A percentile compares a stretch with the other conserved stretches of the same genome.
These are phyloP conservation scores for Periconia digitata DNA, from an alignment of 2,329 filamentous ascomycete genomes.

Conservation along the genomic window DNA sequence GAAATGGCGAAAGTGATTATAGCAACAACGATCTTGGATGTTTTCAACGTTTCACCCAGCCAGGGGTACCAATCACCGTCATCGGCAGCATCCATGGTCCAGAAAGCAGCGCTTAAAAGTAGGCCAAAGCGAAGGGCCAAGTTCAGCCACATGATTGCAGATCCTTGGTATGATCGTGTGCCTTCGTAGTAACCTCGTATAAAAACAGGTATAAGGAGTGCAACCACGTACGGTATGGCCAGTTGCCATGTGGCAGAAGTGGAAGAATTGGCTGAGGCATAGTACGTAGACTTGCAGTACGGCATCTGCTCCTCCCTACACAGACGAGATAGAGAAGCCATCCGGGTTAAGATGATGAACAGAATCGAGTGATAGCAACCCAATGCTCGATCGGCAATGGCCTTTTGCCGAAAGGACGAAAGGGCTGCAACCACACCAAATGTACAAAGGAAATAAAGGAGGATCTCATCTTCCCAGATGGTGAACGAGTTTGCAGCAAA, in stretches of 20 bases:
- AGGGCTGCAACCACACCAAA: constrained; percentile 78
- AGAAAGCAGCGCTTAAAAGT: constrained; percentile 76
- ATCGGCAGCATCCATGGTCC: constrained; percentile 86
- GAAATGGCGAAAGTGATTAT: constrained; percentile 79
- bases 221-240: constrained; percentile 73
- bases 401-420: constrained; percentile 72
- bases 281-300: constrained; percentile 92
- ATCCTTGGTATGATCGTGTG: constrained; percentile 85
- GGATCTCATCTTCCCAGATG: constrained; percentile 96
- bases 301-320: constrained; percentile 99
- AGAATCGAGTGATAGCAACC: constrained; percentile 82
- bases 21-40: constrained; percentile 73
- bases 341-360: constrained; percentile 76
- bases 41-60: constrained; percentile 62
- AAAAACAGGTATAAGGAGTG: constrained; percentile 70
- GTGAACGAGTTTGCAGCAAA: constrained; percentile 98
- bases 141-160: constrained; percentile 82
- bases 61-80: constrained; percentile 76
- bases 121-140: constrained; percentile 76
- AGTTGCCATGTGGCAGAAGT: constrained; percentile 93
- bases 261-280: constrained; percentile 86
- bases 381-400: constrained; percentile 68
- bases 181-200: constrained; percentile 77
- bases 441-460: constrained; percentile 86
- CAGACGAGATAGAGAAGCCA: constrained; percentile 85